Base-by-base conservation (phyloP, 2,329 filamentous ascomycete species). In the Aspergillus sp. region DNA sequence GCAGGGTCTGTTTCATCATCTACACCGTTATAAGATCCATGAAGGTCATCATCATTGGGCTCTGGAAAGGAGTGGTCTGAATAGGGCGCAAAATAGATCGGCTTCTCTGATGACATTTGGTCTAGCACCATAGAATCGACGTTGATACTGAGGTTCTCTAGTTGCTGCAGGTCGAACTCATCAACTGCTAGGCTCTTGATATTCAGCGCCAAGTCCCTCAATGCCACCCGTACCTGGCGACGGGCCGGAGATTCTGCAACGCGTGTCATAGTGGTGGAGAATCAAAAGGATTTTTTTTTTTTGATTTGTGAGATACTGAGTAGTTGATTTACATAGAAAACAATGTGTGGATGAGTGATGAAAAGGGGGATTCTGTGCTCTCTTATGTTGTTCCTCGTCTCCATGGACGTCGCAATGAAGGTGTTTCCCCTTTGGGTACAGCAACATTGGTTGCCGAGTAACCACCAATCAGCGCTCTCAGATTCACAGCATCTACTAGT, bases 51-150 rank as follows among this genome's bases (percentile, higher is more conserved):
- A 5, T 50, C 32, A 5, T 54, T 21, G n/a, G 53, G 53, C 11
- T 60, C 49, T 30, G 57, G 53, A 50, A 59, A 3, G 3, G 13
- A 42, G 39, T 60, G 38, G 27, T 27, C 52, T 27, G 52, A 52
- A 19, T 53, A 62, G 30, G 57, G 39, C 39, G 60, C 47, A 39
- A 62, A 59, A 30, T 57, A 59, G 27, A 52, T 48, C 6, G 47
- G 48, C 27, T 50, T 59, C 1, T 36, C 7, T 5, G 17, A 11
- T 15, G 52, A 53, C 52, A 15, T 17, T 23, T 57, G 48, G 11
- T 59, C 57, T 32, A 56, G 41, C 21, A 15, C 27, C 11, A 59
- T 19, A 11, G 10, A 7, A 30, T 56, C 57, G 48, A 62, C n/a
- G 13, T n/a, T 39, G 5, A 57, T 53, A 59, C 49, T 42, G 30